Base-by-base conservation (phyloP, 306 rosid species). In the Trichosanthes truncata region DNA sequence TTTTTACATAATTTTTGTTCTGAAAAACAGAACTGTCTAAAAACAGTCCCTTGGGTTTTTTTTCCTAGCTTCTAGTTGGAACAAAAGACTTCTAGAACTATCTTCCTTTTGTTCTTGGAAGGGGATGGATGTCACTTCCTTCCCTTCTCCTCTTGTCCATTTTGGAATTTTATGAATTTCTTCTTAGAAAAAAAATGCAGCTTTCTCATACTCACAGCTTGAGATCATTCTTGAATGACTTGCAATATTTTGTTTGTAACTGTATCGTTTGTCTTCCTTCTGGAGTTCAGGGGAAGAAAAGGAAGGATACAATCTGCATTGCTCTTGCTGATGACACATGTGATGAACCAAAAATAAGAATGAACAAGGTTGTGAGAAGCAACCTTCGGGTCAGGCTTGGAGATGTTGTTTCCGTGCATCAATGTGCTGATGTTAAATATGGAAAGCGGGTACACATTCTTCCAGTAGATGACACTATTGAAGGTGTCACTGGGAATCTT, bases 281-380 rank as follows among this genome's bases (percentile, higher is more conserved):
- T 79, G 62, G 77, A 59, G 29, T 49, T 20, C 26, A 79, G 80
- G 86, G 84, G 79, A 82, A 82, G 81, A 82, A 82, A 63, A 71
- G 81, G 65, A 82, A 6, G 63, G 81, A 82, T 61, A 82, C 84
- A 31, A 60, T 82, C 75, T 82, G 78, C 76, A 77, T 82, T 71
- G 85, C 78, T 31, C 63, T 78, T 23, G 66, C 53, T 6, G 82
- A 78, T 71, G 82, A 78, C 36, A 59, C 74, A 0, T 82, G 84
- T 45, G 84, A 78, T 26, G 84, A 82, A 41, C 79, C 74, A 15
- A 82, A 82, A 79, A 78, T 82, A 53, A 78, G 81, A 68, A 83
- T 83, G 80, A 83, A 83, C 76, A 83, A 79, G 62, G 82, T 83
- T 69, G 85, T 83, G 41, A 74, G 85, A 52, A 77, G 74, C 76